These are phyloP conservation scores for Thinopyrum obtusiflorum DNA, from an alignment of 202 grass and related monocot species.

Conservation along the genomic window DNA sequence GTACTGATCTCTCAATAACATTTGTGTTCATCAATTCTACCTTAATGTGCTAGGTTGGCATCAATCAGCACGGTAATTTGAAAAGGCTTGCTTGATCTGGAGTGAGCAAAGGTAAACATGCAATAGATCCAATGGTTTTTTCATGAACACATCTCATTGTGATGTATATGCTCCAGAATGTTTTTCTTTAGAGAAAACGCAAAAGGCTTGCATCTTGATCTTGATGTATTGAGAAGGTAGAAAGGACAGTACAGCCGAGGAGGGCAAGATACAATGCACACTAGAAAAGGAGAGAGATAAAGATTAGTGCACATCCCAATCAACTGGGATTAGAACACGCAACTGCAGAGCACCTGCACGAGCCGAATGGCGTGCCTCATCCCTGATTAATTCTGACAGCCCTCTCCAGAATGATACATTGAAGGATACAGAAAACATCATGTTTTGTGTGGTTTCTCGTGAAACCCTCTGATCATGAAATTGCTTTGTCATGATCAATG, in stretches of 20 bases:
- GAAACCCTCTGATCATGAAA: background rate
- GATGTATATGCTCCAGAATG: background rate
- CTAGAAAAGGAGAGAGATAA: background rate
- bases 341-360: background rate
- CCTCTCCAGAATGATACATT: background rate
- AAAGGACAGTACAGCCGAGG: background rate
- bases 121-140: background rate
- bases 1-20: background rate
- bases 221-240: background rate
- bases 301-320: background rate
- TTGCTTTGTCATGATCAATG: background rate
- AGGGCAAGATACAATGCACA: too few relatives aligned
- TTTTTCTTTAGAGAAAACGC: background rate
- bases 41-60: background rate
- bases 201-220: background rate
- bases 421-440: background rate
- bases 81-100: background rate
- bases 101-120: background rate
- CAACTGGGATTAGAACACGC: background rate
- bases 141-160: background rate
- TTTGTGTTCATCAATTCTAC: background rate
- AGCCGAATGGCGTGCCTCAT: background rate
- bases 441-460: background rate
- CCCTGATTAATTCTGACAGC: background rate
- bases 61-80: background rate